phyloP scores from a whole-genome alignment of 2,329 filamentous ascomycete species.

The Colletotrichum sublineola region DNA sequence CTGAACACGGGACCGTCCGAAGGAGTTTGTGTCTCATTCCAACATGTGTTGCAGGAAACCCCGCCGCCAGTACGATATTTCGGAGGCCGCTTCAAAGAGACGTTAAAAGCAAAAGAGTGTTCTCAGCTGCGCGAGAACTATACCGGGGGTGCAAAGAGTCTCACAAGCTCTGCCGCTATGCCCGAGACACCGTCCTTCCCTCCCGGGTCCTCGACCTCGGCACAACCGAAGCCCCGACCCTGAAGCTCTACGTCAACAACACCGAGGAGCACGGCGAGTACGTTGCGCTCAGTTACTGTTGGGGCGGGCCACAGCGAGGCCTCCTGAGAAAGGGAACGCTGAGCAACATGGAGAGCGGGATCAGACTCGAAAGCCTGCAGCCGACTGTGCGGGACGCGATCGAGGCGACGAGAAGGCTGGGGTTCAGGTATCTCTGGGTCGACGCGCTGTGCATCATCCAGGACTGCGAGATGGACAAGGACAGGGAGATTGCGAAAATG shows the following conservation, averaged over 20 bases:
- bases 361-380: constrained; percentile 1
- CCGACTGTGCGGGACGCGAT: constrained; percentile 39
- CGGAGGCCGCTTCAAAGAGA: constrained; percentile 23
- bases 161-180: constrained; percentile 17
- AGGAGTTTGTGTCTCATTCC: neutral
- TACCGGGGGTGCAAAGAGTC: neutral
- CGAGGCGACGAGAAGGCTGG: constrained; percentile 12
- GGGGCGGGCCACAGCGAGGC: constrained; percentile 36
- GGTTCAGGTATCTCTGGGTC: constrained; percentile 43
- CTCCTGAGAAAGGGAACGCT: neutral
- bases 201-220: constrained; percentile 36
- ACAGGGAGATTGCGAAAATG: constrained; percentile 37
- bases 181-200: constrained; percentile 16
- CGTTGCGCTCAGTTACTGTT: constrained; percentile 44
- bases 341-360: neutral
- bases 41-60: neutral
- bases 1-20: neutral
- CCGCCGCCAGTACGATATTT: neutral
- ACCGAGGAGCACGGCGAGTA: constrained; percentile 27
- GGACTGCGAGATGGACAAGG: constrained; percentile 39
- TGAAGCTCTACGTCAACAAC: constrained; percentile 23
- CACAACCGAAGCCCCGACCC: neutral
- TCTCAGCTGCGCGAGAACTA: neutral
- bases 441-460: constrained; percentile 44
- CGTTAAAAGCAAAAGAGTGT: constrained; percentile 5